phyloP scores from a whole-genome alignment of 148 eudicot species.

The Amaranthus cruentus region DNA sequence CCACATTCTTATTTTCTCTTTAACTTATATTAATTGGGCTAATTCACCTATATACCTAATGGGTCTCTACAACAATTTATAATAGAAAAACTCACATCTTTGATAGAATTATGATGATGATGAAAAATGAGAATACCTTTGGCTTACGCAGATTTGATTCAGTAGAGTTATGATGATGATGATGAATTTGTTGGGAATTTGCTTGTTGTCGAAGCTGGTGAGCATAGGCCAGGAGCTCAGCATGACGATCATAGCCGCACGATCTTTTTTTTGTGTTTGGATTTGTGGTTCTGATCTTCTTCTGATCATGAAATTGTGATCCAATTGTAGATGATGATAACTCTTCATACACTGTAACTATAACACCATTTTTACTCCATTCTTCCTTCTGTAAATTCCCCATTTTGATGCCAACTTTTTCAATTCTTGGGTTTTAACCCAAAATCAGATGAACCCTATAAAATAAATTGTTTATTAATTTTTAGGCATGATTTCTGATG shows the following conservation, averaged over 20 bases:
- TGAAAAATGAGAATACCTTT: conserved; percentile 24
- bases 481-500: neutral
- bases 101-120: neutral
- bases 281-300: conserved; percentile 10
- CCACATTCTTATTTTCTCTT: no score
- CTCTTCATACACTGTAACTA: conserved; percentile 46
- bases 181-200: conserved; percentile 12
- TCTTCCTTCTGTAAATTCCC: conserved; percentile 7
- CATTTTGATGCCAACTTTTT: conserved; percentile 11
- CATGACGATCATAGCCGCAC: conserved; percentile 44
- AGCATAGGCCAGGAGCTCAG: conserved; percentile 53
- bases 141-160: conserved; percentile 21
- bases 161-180: conserved; percentile 10
- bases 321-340: conserved; percentile 28
- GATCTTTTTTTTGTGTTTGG: conserved; percentile 5
- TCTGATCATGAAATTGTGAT: neutral
- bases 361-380: conserved; percentile 26
- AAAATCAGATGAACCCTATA: neutral
- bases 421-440: neutral
- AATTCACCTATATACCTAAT: no score
- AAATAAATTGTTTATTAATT: neutral
- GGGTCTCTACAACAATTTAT: no score
- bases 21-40: no score
- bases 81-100: neutral
- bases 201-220: conserved; percentile 36